These are phyloP conservation scores for Melastoma malabathricum DNA, from an alignment of 345 rosid genomes.

Conservation along the genomic window DNA sequence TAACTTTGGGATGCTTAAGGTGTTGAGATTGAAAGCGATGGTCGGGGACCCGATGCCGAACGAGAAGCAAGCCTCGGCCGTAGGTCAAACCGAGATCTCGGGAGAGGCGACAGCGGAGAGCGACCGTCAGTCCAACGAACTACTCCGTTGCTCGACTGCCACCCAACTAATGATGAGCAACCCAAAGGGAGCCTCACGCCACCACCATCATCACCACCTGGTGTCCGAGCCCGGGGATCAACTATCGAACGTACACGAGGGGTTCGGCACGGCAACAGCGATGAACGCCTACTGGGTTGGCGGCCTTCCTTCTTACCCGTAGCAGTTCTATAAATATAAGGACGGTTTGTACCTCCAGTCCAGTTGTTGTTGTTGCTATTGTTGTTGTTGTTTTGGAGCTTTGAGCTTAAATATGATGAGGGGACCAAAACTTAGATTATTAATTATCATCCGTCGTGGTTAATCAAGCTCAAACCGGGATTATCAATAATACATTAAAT, in stretches of 20 bases:
- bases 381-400: no score
- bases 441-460: no score
- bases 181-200: not conserved
- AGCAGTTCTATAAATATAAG: not conserved
- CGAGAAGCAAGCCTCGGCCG: conserved; percentile 22
- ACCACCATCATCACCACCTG: not conserved
- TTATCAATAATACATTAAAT: no score
- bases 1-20: conserved; percentile 16
- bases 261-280: conserved; percentile 20
- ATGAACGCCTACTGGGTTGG: conserved; percentile 10
- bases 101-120: conserved; percentile 57
- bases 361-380: no score
- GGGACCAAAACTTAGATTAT: no score
- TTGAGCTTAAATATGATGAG: no score
- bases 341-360: no score
- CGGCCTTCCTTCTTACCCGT: conserved; percentile 2
- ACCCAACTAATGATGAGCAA: conserved; percentile 5
- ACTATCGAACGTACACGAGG: conserved; percentile 13
- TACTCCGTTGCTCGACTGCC: conserved; percentile 8
- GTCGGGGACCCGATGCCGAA: conserved; percentile 26
- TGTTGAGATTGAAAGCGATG: conserved; percentile 38
- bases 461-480: no score
- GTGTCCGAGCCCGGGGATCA: not conserved
- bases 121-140: conserved; percentile 20
- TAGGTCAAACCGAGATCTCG: conserved; percentile 38